Percentiles rank a stretch among this genome's conserved stretches.
Evolutionary conservation across 305 asterid species (phyloP).

Genomic region (Fraxinus xanthoxyloides): DNA sequence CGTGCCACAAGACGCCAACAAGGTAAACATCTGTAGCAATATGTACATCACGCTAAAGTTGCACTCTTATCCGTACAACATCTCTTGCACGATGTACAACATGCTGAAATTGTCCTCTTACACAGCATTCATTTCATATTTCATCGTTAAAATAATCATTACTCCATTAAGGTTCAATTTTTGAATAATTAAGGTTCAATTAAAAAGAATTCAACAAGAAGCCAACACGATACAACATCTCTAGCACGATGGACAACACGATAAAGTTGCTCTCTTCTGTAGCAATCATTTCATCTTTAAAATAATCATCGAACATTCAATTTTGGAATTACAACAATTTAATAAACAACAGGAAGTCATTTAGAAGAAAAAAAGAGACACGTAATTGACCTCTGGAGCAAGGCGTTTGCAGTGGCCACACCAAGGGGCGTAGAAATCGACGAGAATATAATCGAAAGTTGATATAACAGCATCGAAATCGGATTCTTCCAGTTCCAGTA

Average conservation of each 20-base stretch:
- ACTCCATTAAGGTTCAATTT: background rate
- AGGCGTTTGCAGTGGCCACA: constrained; percentile 96
- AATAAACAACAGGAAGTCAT: background rate
- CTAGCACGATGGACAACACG: background rate
- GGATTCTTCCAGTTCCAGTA: constrained; percentile 69
- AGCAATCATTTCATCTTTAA: background rate
- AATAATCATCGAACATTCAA: background rate
- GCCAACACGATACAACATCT: background rate
- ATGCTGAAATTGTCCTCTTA: background rate
- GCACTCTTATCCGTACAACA: background rate
- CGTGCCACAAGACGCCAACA: background rate
- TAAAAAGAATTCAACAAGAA: background rate
- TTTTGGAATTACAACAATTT: background rate
- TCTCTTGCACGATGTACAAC: background rate
- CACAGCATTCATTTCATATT: background rate
- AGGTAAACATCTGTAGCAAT: background rate
- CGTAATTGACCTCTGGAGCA: constrained; percentile 66
- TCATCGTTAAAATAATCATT: background rate
- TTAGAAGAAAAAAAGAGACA: background rate
- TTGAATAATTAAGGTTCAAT: background rate
- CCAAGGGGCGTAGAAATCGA: constrained; percentile 93
- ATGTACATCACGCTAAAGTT: background rate
- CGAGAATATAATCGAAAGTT: constrained; percentile 66
- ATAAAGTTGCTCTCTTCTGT: background rate
- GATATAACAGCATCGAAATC: constrained; percentile 77